These are phyloP conservation scores for Dioszegia crocea DNA, from an alignment of 768 basidiomycete genomes.

Conservation along the genomic window DNA sequence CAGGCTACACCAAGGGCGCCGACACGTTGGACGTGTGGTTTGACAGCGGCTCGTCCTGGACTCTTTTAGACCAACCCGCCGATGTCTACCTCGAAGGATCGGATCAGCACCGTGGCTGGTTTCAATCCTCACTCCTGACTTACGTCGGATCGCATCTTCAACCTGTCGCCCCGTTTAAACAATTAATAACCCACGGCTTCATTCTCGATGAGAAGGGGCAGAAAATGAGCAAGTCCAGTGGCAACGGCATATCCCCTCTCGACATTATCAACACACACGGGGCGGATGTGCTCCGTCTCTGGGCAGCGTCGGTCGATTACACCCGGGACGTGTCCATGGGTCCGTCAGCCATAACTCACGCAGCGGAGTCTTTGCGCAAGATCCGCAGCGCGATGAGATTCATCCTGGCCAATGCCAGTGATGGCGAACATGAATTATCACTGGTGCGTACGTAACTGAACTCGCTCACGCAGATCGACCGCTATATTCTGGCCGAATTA, in stretches of 20 bases:
- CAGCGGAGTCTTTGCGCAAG: conserved; percentile 71
- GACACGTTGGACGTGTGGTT: conserved; percentile 99
- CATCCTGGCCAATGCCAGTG: conserved; percentile 68
- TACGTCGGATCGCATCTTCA: conserved; percentile 55
- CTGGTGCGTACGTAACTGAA: background rate
- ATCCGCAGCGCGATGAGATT: conserved; percentile 82
- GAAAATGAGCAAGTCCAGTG: conserved; percentile 96
- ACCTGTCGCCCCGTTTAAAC: conserved; percentile 60
- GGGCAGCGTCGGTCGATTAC: conserved; percentile 88
- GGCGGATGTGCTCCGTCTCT: conserved; percentile 77
- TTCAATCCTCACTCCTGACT: conserved; percentile 90
- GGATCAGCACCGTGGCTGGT: conserved; percentile 98
- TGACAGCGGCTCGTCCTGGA: conserved; percentile 94
- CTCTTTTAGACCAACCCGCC: conserved; percentile 56
- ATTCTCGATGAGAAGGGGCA: conserved; percentile 82
- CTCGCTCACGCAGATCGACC: conserved; percentile 61
- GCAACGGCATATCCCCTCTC: conserved; percentile 83
- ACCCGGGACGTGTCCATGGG: conserved; percentile 84
- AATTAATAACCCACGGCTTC: conserved; percentile 93
- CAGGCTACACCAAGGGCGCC: conserved; percentile 70
- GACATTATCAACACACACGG: conserved; percentile 78
- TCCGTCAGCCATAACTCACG: conserved; percentile 67
- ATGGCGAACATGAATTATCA: background rate
- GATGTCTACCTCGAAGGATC: conserved; percentile 92
- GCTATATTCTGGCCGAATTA: conserved; percentile 80